Conservation (phyloP, 805 yeast genomes). For the Tetrapisispora arboricola region DNA sequence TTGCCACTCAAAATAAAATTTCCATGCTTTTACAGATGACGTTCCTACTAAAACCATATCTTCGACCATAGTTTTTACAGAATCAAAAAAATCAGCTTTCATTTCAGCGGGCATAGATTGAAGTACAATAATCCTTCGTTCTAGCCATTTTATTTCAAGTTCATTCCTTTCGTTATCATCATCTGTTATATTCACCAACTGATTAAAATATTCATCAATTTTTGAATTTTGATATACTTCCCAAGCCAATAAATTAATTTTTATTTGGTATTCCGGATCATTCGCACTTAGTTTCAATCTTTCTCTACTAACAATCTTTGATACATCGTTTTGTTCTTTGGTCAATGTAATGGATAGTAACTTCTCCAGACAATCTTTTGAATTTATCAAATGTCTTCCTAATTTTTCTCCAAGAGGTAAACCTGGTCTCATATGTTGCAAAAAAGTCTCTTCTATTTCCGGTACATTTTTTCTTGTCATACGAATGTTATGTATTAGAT, state of each 20-base stretch:
- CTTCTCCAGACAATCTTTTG: conserved; percentile 35
- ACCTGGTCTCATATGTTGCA: conserved; percentile 46
- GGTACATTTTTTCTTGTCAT: conserved; percentile 34
- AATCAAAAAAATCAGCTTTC: conserved; percentile 32
- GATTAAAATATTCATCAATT: conserved; percentile 43
- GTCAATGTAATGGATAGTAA: conserved; percentile 34
- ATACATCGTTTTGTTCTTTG: conserved; percentile 35
- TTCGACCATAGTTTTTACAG: conserved; percentile 47
- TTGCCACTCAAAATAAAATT: conserved; percentile 58
- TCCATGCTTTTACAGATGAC: conserved; percentile 59
- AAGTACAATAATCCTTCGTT: conserved; percentile 45
- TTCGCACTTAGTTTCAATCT: conserved; percentile 39
- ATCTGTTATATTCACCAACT: conserved; percentile 46
- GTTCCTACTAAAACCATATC: conserved; percentile 66
- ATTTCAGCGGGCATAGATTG: conserved; percentile 38
- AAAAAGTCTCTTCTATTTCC: conserved; percentile 37
- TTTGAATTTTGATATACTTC: conserved; percentile 40
- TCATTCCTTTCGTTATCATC: conserved; percentile 51
- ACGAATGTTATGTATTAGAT: conserved; percentile 38
- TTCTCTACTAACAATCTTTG: conserved; percentile 35
- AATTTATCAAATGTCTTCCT: conserved; percentile 38
- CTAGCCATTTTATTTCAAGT: conserved; percentile 51
- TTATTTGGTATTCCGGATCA: conserved; percentile 33
- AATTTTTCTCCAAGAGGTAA: conserved; percentile 42
- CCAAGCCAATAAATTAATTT: conserved; percentile 34